These are phyloP conservation scores for Pholiota adiposa DNA, from an alignment of 1,284 basidiomycete genomes.

Conservation along the genomic window DNA sequence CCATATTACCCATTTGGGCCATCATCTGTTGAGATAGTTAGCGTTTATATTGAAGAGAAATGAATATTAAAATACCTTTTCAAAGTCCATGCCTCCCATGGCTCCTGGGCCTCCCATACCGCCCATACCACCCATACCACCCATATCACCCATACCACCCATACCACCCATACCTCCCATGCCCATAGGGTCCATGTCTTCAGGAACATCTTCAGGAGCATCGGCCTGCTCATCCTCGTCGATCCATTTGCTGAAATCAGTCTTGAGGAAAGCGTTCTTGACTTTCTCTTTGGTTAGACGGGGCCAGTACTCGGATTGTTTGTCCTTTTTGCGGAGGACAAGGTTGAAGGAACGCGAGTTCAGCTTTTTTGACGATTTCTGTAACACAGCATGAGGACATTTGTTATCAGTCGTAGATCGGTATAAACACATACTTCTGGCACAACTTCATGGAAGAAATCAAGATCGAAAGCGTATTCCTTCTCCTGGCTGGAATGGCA, in stretches of 20 bases:
- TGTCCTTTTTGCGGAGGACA: slow-evolving; percentile 82
- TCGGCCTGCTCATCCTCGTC: slow-evolving; percentile 91
- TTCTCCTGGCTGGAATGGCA: slow-evolving; percentile 58
- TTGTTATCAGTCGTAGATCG: neutral
- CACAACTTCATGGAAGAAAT: slow-evolving; percentile 75
- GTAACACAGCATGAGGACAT: slow-evolving; percentile 15
- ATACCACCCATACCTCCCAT: slow-evolving; percentile 45
- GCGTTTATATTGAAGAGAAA: slow-evolving; percentile 3
- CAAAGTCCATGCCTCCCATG: slow-evolving; percentile 52
- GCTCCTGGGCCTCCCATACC: slow-evolving; percentile 40
- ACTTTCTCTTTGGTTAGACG: slow-evolving; percentile 87
- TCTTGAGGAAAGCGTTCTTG: slow-evolving; percentile 83
- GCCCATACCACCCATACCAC: slow-evolving; percentile 44
- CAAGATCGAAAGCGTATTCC: slow-evolving; percentile 74
- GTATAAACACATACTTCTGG: slow-evolving; percentile 60
- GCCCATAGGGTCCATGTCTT: slow-evolving; percentile 51
- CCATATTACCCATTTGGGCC: slow-evolving; percentile 57
- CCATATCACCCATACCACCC: slow-evolving; percentile 48
- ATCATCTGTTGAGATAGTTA: slow-evolving; percentile 55
- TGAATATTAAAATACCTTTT: slow-evolving; percentile 46
- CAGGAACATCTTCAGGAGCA: slow-evolving; percentile 34
- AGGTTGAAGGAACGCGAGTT: slow-evolving; percentile 70
- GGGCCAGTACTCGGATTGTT: slow-evolving; percentile 83
- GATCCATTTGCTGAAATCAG: slow-evolving; percentile 92
- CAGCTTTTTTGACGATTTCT: slow-evolving; percentile 70